Conservation (phyloP, 148 eudicot genomes). For the Persicaria tinctoria region DNA sequence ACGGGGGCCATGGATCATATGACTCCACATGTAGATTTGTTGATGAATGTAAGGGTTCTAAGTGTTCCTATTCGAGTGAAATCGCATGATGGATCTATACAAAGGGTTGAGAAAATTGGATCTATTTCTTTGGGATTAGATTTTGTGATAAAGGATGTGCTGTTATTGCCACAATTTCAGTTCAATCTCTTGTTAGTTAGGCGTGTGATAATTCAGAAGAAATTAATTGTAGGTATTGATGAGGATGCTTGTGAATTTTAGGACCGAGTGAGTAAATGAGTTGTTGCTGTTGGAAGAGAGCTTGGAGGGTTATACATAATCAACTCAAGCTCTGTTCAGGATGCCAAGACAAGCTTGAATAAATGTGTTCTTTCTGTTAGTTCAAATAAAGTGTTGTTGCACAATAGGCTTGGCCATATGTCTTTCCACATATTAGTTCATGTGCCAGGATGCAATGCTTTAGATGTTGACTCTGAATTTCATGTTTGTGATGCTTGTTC, state of each 20-base stretch:
- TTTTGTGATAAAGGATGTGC: background rate
- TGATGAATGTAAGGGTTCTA: no score
- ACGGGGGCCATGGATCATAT: background rate
- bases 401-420: no score
- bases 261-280: background rate
- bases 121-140: background rate
- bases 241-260: no score
- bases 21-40: background rate
- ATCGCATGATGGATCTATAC: background rate
- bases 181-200: background rate
- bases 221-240: background rate
- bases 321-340: no score
- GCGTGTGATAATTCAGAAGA: background rate
- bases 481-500: no score
- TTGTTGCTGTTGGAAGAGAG: background rate
- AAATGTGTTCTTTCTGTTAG: no score
- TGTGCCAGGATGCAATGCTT: no score
- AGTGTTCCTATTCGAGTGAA: background rate
- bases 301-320: background rate
- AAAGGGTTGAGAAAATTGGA: background rate
- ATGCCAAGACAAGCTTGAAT: no score
- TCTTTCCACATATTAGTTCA: no score
- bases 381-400: no score
- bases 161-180: background rate
- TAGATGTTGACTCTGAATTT: no score